These are phyloP conservation scores for Exophiala lecanii-corni DNA, from an alignment of 2,329 filamentous ascomycete species.

Conservation along the genomic window DNA sequence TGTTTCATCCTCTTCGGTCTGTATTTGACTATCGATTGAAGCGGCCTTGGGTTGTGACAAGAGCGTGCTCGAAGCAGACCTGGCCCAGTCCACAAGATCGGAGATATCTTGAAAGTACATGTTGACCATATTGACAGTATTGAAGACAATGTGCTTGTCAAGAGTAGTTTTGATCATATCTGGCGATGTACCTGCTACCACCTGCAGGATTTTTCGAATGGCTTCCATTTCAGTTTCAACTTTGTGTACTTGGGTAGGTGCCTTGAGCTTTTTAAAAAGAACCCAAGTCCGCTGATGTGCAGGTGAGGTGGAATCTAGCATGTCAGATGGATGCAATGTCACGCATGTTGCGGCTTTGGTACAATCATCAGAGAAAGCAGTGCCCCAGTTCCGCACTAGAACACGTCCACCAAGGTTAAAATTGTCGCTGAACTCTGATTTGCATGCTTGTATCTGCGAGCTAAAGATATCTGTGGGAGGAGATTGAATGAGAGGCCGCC, in stretches of 20 bases:
- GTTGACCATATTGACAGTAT: constrained; percentile 8
- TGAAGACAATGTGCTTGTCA: constrained; percentile 14
- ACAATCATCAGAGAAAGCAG: constrained; percentile 44
- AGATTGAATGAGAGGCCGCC: not conserved
- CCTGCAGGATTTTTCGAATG: constrained; percentile 9
- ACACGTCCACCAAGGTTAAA: constrained; percentile 48
- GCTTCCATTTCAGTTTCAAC: not conserved
- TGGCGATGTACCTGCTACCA: constrained; percentile 2
- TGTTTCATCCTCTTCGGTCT: too few species aligned
- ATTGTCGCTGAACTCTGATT: constrained; percentile 42
- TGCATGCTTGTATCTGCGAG: constrained; percentile 5
- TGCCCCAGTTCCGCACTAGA: constrained; percentile 51
- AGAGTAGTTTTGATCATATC: constrained; percentile 7
- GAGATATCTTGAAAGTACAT: constrained; percentile 2
- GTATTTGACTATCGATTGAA: too few species aligned
- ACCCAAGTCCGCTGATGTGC: constrained; percentile 12
- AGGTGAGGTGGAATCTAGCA: constrained; percentile 47
- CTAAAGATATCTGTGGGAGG: constrained; percentile 7
- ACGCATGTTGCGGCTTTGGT: constrained; percentile 45
- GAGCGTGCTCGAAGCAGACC: not conserved
- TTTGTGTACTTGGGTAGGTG: not conserved
- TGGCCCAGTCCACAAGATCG: constrained; percentile 7
- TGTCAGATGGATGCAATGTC: constrained; percentile 53
- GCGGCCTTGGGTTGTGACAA: too few species aligned
- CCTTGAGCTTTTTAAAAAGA: constrained; percentile 5